These are phyloP conservation scores for Colletotrichum sp. DNA, from an alignment of 2,329 filamentous ascomycete genomes.

Conservation along the genomic window DNA sequence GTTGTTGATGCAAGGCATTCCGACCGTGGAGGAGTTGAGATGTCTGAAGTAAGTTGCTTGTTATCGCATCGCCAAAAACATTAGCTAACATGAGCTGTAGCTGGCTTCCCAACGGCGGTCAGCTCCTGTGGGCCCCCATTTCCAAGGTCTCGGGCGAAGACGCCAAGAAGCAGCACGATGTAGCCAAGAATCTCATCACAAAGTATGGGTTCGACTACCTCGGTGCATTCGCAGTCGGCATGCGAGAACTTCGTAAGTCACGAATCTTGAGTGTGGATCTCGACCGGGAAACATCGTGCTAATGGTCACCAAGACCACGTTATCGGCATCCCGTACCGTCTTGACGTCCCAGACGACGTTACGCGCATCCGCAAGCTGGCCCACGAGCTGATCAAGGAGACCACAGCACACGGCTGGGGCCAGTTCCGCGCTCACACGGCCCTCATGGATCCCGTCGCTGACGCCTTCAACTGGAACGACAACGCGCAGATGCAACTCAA, in stretches of 20 bases:
- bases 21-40: slow-evolving; percentile 42
- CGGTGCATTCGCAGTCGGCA: slow-evolving; percentile 32
- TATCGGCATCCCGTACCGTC: slow-evolving; percentile 57
- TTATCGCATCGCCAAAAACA: background rate
- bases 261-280: background rate
- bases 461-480: slow-evolving; percentile 47
- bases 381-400: slow-evolving; percentile 41
- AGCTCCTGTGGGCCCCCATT: slow-evolving; percentile 43
- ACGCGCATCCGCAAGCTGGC: slow-evolving; percentile 27
- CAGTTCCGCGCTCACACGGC: slow-evolving; percentile 50
- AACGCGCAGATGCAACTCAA: slow-evolving; percentile 46
- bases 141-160: slow-evolving; percentile 37
- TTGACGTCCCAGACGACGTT: slow-evolving; percentile 42
- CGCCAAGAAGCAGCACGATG: slow-evolving; percentile 35
- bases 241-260: slow-evolving; percentile 30
- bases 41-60: slow-evolving; percentile 28
- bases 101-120: slow-evolving; percentile 42
- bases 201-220: slow-evolving; percentile 34
- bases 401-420: slow-evolving; percentile 42
- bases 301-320: slow-evolving; percentile 44
- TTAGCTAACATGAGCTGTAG: background rate
- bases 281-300: background rate
- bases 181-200: slow-evolving; percentile 29
- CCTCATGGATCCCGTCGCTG: slow-evolving; percentile 48
- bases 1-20: slow-evolving; percentile 36